Evolutionary conservation across 805 yeast species (phyloP).

Genomic region (Nematodospora valgi): DNA sequence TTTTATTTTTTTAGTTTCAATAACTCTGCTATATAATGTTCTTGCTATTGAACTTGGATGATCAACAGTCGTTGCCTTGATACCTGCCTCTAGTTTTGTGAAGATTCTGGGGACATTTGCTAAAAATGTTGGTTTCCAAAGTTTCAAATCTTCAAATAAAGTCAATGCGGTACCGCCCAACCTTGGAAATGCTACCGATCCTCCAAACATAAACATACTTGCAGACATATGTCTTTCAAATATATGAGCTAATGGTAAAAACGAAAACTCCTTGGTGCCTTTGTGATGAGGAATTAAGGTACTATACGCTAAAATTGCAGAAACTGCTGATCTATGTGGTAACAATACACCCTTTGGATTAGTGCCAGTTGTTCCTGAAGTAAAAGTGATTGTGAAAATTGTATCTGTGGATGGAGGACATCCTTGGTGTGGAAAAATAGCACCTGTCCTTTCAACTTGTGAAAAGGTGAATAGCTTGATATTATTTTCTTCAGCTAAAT

Average conservation of each 20-base stretch:
- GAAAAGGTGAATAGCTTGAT: constrained; percentile 26
- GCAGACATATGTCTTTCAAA: constrained; percentile 49
- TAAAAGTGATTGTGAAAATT: constrained; percentile 60
- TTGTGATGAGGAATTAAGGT: constrained; percentile 22
- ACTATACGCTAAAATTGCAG: constrained; percentile 41
- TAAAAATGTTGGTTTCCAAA: constrained; percentile 25
- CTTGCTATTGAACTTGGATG: constrained; percentile 8
- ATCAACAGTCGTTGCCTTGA: constrained; percentile 21
- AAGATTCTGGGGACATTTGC: constrained; percentile 38
- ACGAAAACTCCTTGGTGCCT: constrained; percentile 29
- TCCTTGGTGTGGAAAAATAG: constrained; percentile 23
- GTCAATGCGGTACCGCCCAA: constrained; percentile 26
- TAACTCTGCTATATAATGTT: constrained; percentile 19
- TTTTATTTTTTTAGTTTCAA: constrained; percentile 17
- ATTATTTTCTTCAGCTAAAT: constrained; percentile 17
- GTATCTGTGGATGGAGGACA: constrained; percentile 49
- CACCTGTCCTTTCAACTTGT: constrained; percentile 30
- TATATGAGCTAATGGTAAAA: constrained; percentile 59
- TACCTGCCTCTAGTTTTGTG: constrained; percentile 28
- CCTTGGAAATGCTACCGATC: constrained; percentile 49
- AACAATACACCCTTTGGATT: constrained; percentile 65
- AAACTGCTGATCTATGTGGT: constrained; percentile 49
- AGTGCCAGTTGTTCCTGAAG: constrained; percentile 73
- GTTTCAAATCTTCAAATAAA: constrained; percentile 26
- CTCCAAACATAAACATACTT: constrained; percentile 45